Evolutionary conservation across 176 grass and related monocot genomes (phyloP).

Genomic region (Eremochloa ophiuroides): DNA sequence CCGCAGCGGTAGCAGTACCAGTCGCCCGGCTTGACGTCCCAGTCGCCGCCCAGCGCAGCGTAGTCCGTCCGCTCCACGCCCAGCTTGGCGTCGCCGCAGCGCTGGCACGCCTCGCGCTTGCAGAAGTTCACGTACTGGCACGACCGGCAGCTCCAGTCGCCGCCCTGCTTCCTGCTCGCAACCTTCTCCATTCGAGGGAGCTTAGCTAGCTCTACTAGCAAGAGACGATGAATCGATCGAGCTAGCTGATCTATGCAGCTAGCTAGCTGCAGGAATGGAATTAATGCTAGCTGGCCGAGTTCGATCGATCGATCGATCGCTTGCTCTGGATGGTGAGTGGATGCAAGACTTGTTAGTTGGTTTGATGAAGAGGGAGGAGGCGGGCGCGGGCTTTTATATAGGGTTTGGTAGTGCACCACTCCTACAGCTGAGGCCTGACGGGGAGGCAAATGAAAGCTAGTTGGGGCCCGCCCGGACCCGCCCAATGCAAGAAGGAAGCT

Average conservation of each 20-base stretch:
- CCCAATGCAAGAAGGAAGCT: not conserved
- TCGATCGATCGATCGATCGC: not conserved
- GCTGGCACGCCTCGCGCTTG: slow-evolving; percentile 79
- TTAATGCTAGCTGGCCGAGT: not conserved
- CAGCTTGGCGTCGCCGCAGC: slow-evolving; percentile 71
- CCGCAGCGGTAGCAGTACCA: slow-evolving; percentile 78
- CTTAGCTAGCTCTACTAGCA: too few species aligned
- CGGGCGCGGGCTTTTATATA: slow-evolving; percentile 64
- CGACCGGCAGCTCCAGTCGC: slow-evolving; percentile 89
- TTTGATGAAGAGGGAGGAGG: slow-evolving; percentile 33
- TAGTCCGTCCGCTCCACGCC: slow-evolving; percentile 48
- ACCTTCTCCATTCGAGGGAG: slow-evolving; percentile 49
- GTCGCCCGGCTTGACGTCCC: slow-evolving; percentile 93
- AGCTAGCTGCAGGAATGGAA: slow-evolving; percentile 13
- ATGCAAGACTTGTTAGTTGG: slow-evolving; percentile 6
- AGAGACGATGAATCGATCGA: too few species aligned
- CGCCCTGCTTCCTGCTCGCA: slow-evolving; percentile 76
- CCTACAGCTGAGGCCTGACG: not conserved
- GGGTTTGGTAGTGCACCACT: slow-evolving; percentile 45
- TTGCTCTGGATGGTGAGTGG: slow-evolving; percentile 2
- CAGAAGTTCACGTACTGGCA: slow-evolving; percentile 91
- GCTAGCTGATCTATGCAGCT: too few species aligned
- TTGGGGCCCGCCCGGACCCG: not conserved
- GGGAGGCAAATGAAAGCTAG: not conserved
- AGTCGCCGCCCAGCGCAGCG: slow-evolving; percentile 27